These are phyloP conservation scores for Cyclocybe cylindracea DNA, from an alignment of 768 basidiomycete species.

Conservation along the genomic window DNA sequence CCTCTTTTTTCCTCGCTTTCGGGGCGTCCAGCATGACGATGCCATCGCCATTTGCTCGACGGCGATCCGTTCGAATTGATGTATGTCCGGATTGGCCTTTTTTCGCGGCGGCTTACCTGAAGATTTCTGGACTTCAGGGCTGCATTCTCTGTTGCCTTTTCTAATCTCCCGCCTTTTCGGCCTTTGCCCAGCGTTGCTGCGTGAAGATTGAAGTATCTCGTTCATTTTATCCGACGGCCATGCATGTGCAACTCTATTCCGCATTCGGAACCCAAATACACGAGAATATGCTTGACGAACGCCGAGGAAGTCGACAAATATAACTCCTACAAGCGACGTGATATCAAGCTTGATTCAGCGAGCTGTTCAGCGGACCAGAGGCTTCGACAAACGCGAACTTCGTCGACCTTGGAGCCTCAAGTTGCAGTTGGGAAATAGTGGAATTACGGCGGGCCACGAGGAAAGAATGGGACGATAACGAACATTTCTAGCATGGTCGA, in stretches of 20 bases:
- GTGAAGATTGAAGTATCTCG: background rate
- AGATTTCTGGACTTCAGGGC: slow-evolving; percentile 19
- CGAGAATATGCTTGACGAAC: too few species aligned
- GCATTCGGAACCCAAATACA: too few species aligned
- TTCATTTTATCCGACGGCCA: background rate
- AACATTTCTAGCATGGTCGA: slow-evolving; percentile 9
- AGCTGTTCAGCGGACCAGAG: too few species aligned
- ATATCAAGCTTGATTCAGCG: too few species aligned
- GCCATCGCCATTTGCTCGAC: slow-evolving; percentile 8
- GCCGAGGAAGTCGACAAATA: too few species aligned
- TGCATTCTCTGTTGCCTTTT: slow-evolving; percentile 11
- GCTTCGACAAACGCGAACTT: too few species aligned
- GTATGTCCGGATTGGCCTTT: slow-evolving; percentile 24
- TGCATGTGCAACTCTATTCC: background rate
- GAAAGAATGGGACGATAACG: slow-evolving; percentile 10
- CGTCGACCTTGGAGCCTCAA: background rate
- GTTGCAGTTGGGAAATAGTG: slow-evolving; percentile 13
- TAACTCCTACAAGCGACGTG: too few species aligned
- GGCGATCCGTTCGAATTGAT: slow-evolving; percentile 19
- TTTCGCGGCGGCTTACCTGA: slow-evolving; percentile 29
- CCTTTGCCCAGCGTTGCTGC: background rate
- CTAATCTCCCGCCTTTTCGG: slow-evolving; percentile 23
- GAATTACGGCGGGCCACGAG: slow-evolving; percentile 14
- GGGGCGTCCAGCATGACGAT: slow-evolving; percentile 12
- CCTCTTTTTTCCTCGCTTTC: slow-evolving; percentile 1